A percentile compares a stretch with the other conserved stretches of the same genome.
These are phyloP conservation scores for Sanghuangporus weigelae DNA, from an alignment of 1,284 basidiomycete species.

Conservation along the genomic window DNA sequence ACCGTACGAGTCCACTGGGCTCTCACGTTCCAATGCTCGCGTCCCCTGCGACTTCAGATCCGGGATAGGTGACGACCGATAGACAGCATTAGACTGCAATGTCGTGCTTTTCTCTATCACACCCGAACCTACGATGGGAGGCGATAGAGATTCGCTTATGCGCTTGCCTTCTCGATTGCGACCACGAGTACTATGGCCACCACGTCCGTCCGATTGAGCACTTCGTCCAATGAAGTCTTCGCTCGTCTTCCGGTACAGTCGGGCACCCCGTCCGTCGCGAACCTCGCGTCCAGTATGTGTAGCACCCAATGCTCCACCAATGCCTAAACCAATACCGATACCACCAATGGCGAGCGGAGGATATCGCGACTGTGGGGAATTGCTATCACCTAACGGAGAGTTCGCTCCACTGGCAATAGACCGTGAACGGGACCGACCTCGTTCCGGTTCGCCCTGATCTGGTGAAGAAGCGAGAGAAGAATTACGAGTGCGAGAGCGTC, in stretches of 20 bases:
- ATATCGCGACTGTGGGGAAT: slow-evolving; percentile 4
- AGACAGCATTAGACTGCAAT: neutral
- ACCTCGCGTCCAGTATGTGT: slow-evolving; percentile 16
- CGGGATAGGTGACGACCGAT: slow-evolving; percentile 1
- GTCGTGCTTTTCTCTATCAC: neutral
- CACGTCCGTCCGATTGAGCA: neutral
- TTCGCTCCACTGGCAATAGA: slow-evolving; percentile 14
- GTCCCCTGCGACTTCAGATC: neutral
- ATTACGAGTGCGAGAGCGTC: slow-evolving; percentile 16
- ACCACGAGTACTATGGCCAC: neutral
- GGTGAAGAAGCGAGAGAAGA: slow-evolving; percentile 11
- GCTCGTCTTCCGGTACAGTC: slow-evolving; percentile 18
- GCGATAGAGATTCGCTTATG: slow-evolving; percentile 12
- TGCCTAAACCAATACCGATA: neutral
- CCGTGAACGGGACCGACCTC: slow-evolving; percentile 14
- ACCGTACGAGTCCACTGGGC: neutral
- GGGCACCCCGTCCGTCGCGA: slow-evolving; percentile 14
- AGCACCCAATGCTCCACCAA: slow-evolving; percentile 6
- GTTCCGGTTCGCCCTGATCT: slow-evolving; percentile 10
- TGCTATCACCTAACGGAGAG: slow-evolving; percentile 13
- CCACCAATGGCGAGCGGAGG: slow-evolving; percentile 4
- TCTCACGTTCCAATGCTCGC: neutral
- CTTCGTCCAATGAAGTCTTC: slow-evolving; percentile 14
- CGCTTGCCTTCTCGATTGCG: slow-evolving; percentile 12
- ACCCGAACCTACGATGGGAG: slow-evolving; percentile 5